Base-by-base conservation (phyloP, 441 rosid species). In the Populus hybrid region DNA sequence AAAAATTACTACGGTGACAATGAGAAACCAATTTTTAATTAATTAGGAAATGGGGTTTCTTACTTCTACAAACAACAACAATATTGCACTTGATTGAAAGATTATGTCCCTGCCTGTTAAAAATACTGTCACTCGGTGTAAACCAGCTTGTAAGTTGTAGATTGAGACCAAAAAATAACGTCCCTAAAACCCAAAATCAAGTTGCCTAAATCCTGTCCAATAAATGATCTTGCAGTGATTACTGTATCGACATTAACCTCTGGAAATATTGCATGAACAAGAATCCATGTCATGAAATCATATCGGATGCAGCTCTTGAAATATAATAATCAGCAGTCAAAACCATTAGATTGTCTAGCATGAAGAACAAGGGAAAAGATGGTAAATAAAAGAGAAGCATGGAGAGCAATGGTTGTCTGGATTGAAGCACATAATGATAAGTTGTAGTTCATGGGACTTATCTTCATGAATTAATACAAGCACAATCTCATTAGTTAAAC, bases 401-500 rank as follows among this genome's bases (percentile, higher is more conserved):
- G 66, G 32, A 21, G 66, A 72, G 66, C 14, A 72, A 67, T 32
- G 36, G 12, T 67, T 72, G 72, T 71, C 35, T 64, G 57, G 57
- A 14, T 71, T 21, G 80, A 72, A 65, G 63, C 30, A 34, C 66
- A 73, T 28, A 73, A 69, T 34, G 74, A 69, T 64, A 74, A 61
- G 57, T 53, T 20, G 70, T 24, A 74, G 69, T 59, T 38, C n/a
- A 79, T 34, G 38, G 28, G n/a, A 34, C 36, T 32, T 18, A 73
- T 69, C 74, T 79, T 53, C 74, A 76, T 46, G 53, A 72, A 75
- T 72, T 59, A 69, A 80, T 77, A 83, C 75, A 81, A 80, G 40
- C 69, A 74, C 74, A 80, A 78, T 75, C 80, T 69, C 71, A 38
- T 10, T 69, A 72, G 72, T 75, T 26, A 74, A 75, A 68, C 69